Percentiles rank a stretch among this genome's conserved stretches.
Conservation (phyloP, 2,329 filamentous ascomycete species). For the Ophiostoma populinum region DNA sequence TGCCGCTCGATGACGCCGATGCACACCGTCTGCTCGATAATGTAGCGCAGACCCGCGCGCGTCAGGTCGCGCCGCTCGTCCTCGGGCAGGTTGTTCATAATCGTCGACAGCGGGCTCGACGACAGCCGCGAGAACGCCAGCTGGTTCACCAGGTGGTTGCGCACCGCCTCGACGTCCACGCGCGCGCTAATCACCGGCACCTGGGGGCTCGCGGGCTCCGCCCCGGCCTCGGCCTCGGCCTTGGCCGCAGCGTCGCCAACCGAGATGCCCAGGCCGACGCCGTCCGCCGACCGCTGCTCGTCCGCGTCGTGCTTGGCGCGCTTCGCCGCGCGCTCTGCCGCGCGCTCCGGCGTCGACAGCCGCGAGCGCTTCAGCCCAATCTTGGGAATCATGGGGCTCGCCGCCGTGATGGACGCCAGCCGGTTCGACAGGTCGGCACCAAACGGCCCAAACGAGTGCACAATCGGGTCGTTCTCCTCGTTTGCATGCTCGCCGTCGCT, state of each 20-base stretch:
- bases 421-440: conserved; percentile 71
- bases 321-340: neutral
- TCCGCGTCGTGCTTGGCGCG: conserved; percentile 2
- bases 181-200: conserved; percentile 10
- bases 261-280: conserved; percentile 12
- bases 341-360: neutral
- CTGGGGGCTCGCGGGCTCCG: neutral
- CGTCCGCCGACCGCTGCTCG: conserved; percentile 2
- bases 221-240: no score
- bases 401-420: conserved; percentile 59
- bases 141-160: conserved; percentile 87
- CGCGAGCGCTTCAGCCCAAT: conserved; percentile 13
- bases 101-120: conserved; percentile 76
- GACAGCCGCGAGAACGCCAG: conserved; percentile 86
- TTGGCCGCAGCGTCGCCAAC: no score
- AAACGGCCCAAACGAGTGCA: conserved; percentile 84
- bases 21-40: conserved; percentile 59
- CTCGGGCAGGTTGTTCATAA: conserved; percentile 68
- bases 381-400: conserved; percentile 40
- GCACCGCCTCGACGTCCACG: conserved; percentile 31
- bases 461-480: conserved; percentile 86
- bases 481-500: conserved; percentile 59
- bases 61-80: conserved; percentile 42
- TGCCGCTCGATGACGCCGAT: conserved; percentile 78
- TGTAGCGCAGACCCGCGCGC: conserved; percentile 45